These are phyloP conservation scores for Aplosporella prunicola DNA, from an alignment of 2,329 filamentous ascomycete species.

Conservation along the genomic window DNA sequence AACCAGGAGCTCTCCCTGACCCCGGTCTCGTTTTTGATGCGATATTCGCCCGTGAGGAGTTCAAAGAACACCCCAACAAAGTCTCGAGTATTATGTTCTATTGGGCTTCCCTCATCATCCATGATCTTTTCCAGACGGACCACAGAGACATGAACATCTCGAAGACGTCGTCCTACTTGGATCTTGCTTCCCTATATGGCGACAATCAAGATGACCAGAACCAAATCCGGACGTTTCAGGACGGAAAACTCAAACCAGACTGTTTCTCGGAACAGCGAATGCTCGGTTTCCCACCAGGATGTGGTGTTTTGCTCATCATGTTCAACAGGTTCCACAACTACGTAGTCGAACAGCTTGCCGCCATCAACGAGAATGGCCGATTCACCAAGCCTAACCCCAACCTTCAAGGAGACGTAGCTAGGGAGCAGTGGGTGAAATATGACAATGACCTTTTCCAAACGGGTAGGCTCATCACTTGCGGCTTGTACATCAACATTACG, in stretches of 20 bases:
- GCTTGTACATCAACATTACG: constrained; percentile 52
- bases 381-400: constrained; percentile 55
- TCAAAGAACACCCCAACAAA: constrained; percentile 54
- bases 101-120: constrained; percentile 52
- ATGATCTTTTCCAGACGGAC: constrained; percentile 56
- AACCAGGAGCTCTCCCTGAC: constrained; percentile 50
- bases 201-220: constrained; percentile 56
- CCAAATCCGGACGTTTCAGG: constrained; percentile 53
- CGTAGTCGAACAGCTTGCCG: constrained; percentile 63
- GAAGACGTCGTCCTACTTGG: constrained; percentile 62
- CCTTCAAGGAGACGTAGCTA: constrained; percentile 21
- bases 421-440: constrained; percentile 29
- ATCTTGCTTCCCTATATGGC: constrained; percentile 62
- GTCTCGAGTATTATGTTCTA: constrained; percentile 67
- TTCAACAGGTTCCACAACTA: constrained; percentile 74
- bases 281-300: constrained; percentile 58
- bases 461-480: constrained; percentile 40
- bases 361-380: constrained; percentile 72
- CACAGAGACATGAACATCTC: constrained; percentile 52
- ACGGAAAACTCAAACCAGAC: constrained; percentile 59
- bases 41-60: constrained; percentile 50
- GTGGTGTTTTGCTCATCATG: constrained; percentile 55
- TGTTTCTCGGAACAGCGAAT: constrained; percentile 57
- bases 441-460: constrained; percentile 40
- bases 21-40: constrained; percentile 55